Percentiles rank a stretch among this genome's conserved stretches.
Evolutionary conservation across 2,329 filamentous ascomycete species (phyloP).

Genomic region (Pestalotiopsis sp.): DNA sequence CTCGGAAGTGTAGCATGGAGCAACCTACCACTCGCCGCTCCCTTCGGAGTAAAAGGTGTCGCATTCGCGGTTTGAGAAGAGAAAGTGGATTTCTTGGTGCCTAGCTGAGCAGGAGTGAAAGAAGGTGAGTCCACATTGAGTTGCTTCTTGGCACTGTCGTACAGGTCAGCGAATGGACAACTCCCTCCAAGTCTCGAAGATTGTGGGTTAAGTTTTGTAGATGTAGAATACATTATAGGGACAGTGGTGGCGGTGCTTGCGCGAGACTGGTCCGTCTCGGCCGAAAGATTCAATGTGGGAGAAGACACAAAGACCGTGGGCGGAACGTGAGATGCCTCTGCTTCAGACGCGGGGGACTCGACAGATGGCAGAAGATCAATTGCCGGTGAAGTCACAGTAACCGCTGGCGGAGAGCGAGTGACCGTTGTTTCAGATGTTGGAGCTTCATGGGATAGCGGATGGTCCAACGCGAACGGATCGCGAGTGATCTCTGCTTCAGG

Average conservation of each 20-base stretch:
- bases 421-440: too few species aligned
- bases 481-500: too few species aligned
- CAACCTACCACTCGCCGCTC: slow-evolving; percentile 32
- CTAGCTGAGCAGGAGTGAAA: slow-evolving; percentile 73
- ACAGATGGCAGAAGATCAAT: not conserved
- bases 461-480: too few species aligned
- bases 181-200: not conserved
- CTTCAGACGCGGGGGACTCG: not conserved
- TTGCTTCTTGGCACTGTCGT: slow-evolving; percentile 66
- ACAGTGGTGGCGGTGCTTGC: not conserved
- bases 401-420: too few species aligned
- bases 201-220: not conserved
- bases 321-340: not conserved
- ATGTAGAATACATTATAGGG: not conserved
- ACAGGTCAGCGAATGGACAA: slow-evolving; percentile 26
- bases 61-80: slow-evolving; percentile 91
- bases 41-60: slow-evolving; percentile 80
- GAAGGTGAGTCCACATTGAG: slow-evolving; percentile 96
- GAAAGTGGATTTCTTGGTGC: slow-evolving; percentile 73
- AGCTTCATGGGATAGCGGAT: too few species aligned
- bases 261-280: not conserved
- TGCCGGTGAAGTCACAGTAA: too few species aligned
- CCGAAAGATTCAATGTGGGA: not conserved
- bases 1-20: not conserved
- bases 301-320: not conserved